phyloP scores from a whole-genome alignment of 1,284 basidiomycete species.

The Microstroma glucosiphilum region DNA sequence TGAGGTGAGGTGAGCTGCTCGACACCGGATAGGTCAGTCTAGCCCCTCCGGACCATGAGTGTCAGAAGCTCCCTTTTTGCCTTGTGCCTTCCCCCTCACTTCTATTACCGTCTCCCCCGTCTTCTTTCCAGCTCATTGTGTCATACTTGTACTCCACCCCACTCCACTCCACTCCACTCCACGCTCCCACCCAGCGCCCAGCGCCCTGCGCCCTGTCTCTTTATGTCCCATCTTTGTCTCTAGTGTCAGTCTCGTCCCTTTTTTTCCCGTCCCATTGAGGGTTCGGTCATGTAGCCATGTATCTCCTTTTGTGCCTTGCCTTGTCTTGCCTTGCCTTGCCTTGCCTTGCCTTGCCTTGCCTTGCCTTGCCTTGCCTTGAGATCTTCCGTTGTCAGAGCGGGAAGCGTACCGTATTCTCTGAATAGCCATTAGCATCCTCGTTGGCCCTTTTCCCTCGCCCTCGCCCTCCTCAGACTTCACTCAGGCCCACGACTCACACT shows the following conservation, averaged over 20 bases:
- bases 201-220: no score
- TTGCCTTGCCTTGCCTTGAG: neutral
- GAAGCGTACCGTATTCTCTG: no score
- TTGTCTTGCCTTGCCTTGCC: constrained; percentile 1
- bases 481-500: no score
- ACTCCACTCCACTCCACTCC: neutral
- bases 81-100: neutral
- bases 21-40: no score
- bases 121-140: neutral
- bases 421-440: no score
- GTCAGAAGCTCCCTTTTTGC: neutral
- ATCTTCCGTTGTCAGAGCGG: no score
- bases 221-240: no score
- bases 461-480: no score
- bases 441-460: no score
- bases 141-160: neutral
- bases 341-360: neutral
- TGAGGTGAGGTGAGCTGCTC: no score
- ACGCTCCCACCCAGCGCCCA: no score
- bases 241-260: neutral
- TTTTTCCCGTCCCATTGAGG: neutral
- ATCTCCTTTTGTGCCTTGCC: neutral
- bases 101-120: neutral
- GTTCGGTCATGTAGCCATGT: neutral
- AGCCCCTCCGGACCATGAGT: no score